Conservation (phyloP, 495 filamentous ascomycete genomes). For the Tuber brumale region DNA sequence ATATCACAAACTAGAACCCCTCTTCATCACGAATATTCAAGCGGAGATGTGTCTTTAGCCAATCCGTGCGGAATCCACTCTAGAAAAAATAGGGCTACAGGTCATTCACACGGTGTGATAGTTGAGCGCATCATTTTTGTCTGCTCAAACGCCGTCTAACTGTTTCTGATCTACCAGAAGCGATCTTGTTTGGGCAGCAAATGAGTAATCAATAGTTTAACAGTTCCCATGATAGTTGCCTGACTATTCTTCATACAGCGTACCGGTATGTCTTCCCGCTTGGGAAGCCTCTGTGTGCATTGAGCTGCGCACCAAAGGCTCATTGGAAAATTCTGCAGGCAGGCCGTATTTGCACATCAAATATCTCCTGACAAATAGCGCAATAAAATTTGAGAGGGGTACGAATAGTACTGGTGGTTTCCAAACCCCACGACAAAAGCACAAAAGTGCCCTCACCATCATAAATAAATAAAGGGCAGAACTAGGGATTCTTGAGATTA, state of each 20-base stretch:
- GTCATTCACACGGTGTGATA: neutral
- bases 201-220: neutral
- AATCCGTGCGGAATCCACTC: neutral
- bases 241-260: neutral
- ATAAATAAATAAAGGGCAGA: neutral
- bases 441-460: neutral
- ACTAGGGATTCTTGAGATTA: neutral
- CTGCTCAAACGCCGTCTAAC: neutral
- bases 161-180: neutral
- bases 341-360: neutral
- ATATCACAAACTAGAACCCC: neutral
- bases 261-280: neutral
- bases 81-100: neutral
- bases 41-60: neutral
- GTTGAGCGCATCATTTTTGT: neutral
- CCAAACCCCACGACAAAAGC: neutral
- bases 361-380: neutral
- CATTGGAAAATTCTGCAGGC: neutral
- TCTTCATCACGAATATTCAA: neutral
- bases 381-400: neutral
- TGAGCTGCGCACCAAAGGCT: neutral
- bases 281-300: neutral
- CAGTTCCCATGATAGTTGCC: neutral
- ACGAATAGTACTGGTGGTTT: neutral
- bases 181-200: neutral